Conservation (phyloP, 306 rosid species). For the Cicer bijugum region DNA sequence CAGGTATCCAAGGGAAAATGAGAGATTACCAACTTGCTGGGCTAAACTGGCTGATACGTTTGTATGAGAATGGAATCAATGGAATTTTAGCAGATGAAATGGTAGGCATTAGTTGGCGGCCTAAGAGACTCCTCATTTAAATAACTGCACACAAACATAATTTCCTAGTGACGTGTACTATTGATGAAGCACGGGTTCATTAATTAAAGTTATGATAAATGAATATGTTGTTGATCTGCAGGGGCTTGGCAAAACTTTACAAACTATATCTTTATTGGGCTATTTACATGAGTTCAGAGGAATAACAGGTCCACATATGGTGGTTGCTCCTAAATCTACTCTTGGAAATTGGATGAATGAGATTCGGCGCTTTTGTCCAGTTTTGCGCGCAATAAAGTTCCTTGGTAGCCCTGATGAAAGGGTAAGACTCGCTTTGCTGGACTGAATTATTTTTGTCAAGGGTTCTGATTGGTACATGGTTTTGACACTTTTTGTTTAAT, state of each 20-base stretch:
- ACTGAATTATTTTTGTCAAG: conserved; percentile 23
- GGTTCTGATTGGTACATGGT: not conserved
- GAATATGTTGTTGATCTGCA: conserved; percentile 45
- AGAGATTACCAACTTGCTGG: conserved; percentile 99
- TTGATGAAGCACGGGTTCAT: conserved; percentile 18
- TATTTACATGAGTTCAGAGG: conserved; percentile 95
- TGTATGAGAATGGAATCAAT: conserved; percentile 95
- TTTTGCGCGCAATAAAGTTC: conserved; percentile 81
- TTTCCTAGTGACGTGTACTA: conserved; percentile 12
- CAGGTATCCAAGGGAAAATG: conserved; percentile 98
- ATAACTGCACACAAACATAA: not conserved
- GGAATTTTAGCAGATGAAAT: conserved; percentile 99
- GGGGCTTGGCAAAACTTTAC: conserved; percentile 99
- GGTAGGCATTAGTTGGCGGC: conserved; percentile 54
- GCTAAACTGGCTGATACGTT: conserved; percentile 90
- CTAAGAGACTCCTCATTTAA: not conserved
- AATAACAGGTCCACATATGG: conserved; percentile 96
- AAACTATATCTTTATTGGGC: conserved; percentile 92
- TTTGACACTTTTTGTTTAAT: conserved; percentile 14
- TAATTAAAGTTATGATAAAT: conserved; percentile 18
- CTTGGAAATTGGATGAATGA: conserved; percentile 99
- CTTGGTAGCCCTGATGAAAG: conserved; percentile 98
- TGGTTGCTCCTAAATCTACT: conserved; percentile 99
- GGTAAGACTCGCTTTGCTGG: conserved; percentile 52
- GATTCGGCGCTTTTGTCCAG: conserved; percentile 92